Evolutionary conservation across 495 filamentous ascomycete species (phyloP).

Genomic region (Poronia punctata): DNA sequence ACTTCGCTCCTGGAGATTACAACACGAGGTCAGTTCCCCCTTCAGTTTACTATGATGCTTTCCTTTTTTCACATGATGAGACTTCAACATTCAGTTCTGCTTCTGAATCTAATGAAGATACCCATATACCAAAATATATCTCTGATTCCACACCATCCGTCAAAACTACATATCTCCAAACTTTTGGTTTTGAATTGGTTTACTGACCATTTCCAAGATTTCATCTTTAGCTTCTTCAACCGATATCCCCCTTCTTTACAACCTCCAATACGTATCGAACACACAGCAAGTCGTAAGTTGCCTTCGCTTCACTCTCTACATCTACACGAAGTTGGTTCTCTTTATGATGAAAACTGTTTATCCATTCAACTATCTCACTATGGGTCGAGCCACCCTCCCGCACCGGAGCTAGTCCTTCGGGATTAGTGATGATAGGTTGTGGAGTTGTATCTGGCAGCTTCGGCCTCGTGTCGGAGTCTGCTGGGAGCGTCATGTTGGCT

Average conservation of each 20-base stretch:
- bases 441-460: conserved; percentile 51
- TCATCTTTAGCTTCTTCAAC: too few species aligned
- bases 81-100: conserved; percentile 82
- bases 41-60: not conserved
- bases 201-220: conserved; percentile 2
- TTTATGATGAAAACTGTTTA: conserved; percentile 95
- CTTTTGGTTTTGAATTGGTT: not conserved
- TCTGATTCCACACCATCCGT: conserved; percentile 30
- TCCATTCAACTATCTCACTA: conserved; percentile 93
- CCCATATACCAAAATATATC: conserved; percentile 69
- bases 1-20: too few species aligned
- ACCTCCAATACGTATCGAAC: too few species aligned
- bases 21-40: conserved; percentile 14
- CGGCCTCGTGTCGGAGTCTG: conserved; percentile 10
- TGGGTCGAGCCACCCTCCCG: conserved; percentile 68
- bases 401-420: conserved; percentile 57
- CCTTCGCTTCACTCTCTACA: not conserved
- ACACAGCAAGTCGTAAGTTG: conserved; percentile 2
- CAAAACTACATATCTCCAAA: not conserved
- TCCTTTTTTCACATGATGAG: conserved; percentile 59
- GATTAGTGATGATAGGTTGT: conserved; percentile 76
- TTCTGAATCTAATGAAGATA: conserved; percentile 85
- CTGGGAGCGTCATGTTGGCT: conserved; percentile 39
- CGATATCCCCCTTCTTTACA: too few species aligned
- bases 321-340: conserved; percentile 5